These are phyloP conservation scores for Aspergillus aculeatus DNA, from an alignment of 2,329 filamentous ascomycete species.

Conservation along the genomic window DNA sequence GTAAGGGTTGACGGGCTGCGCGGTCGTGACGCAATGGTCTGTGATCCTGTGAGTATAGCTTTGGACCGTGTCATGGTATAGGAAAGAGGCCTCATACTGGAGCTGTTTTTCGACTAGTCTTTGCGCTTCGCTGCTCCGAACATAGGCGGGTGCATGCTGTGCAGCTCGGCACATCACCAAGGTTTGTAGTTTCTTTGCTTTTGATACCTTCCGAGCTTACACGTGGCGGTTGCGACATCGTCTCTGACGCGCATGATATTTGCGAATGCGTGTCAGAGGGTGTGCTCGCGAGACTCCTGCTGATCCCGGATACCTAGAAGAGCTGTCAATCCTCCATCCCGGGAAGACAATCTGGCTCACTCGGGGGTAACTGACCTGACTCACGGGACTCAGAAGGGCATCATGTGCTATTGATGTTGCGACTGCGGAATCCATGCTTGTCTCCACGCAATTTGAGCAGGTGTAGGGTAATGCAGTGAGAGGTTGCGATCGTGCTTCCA, in stretches of 20 bases:
- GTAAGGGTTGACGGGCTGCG: not conserved
- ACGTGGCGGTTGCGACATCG: not conserved
- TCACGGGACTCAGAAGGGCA: not conserved
- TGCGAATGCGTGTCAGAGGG: not conserved
- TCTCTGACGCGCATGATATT: not conserved
- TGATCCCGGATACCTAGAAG: not conserved
- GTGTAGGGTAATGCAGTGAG: not conserved
- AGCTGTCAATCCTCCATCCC: not conserved
- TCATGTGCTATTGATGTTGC: not conserved
- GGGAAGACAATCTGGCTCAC: not conserved
- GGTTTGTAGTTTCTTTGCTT: too few relatives aligned
- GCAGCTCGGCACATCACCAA: too few relatives aligned
- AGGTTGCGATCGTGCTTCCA: too few relatives aligned
- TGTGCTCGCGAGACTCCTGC: not conserved
- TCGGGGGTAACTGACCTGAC: too few relatives aligned
- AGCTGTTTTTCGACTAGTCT: too few relatives aligned
- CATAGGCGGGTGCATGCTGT: too few relatives aligned
- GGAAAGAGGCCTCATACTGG: too few relatives aligned
- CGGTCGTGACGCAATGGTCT: not conserved
- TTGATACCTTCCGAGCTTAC: not conserved
- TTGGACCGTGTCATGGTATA: too few relatives aligned
- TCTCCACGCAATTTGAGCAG: not conserved
- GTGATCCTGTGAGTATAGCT: too few relatives aligned
- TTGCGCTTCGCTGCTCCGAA: too few relatives aligned
- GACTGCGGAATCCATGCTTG: not conserved